phyloP scores from a whole-genome alignment of 192 early-diverging fungal species.

The Coemansia sp. region DNA sequence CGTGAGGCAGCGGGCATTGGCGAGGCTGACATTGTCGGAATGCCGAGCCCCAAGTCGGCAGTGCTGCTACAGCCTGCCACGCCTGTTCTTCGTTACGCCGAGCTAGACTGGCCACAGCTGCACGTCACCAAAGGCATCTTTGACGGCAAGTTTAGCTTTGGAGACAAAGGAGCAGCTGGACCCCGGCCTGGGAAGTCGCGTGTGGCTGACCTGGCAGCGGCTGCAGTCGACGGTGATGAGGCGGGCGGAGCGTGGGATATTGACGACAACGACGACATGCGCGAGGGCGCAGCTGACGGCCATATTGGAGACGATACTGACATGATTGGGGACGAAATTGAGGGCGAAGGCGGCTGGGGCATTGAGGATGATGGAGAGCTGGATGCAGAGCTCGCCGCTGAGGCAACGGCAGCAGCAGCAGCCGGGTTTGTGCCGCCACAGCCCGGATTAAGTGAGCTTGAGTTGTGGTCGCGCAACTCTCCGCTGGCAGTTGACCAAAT shows the following conservation, averaged over 20 bases:
- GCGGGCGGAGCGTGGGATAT: slow-evolving; percentile 75
- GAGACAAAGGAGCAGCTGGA: slow-evolving; percentile 45
- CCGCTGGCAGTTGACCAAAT: slow-evolving; percentile 88
- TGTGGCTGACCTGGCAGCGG: slow-evolving; percentile 60
- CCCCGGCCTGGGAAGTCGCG: slow-evolving; percentile 51
- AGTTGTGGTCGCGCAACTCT: slow-evolving; percentile 85
- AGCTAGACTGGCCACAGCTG: slow-evolving; percentile 93
- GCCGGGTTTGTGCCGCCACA: slow-evolving; percentile 69
- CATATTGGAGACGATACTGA: slow-evolving; percentile 39
- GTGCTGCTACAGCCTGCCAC: slow-evolving; percentile 66
- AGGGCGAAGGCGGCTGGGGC: slow-evolving; percentile 78
- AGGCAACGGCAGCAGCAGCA: slow-evolving; percentile 54
- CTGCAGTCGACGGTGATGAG: slow-evolving; percentile 55
- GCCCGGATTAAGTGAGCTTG: slow-evolving; percentile 68
- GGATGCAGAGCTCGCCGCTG: slow-evolving; percentile 61
- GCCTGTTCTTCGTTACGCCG: slow-evolving; percentile 70
- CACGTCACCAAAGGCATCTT: slow-evolving; percentile 84
- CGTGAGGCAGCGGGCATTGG: slow-evolving; percentile 71
- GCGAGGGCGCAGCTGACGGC: slow-evolving; percentile 17
- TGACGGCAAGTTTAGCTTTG: slow-evolving; percentile 68
- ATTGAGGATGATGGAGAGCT: slow-evolving; percentile 79
- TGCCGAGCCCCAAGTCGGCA: slow-evolving; percentile 37
- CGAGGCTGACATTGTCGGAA: slow-evolving; percentile 54
- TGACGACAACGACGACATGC: slow-evolving; percentile 70
- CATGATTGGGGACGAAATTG: slow-evolving; percentile 55